These are phyloP conservation scores for Ophiosphaerella herpotricha DNA, from an alignment of 2,329 filamentous ascomycete genomes.

Conservation along the genomic window DNA sequence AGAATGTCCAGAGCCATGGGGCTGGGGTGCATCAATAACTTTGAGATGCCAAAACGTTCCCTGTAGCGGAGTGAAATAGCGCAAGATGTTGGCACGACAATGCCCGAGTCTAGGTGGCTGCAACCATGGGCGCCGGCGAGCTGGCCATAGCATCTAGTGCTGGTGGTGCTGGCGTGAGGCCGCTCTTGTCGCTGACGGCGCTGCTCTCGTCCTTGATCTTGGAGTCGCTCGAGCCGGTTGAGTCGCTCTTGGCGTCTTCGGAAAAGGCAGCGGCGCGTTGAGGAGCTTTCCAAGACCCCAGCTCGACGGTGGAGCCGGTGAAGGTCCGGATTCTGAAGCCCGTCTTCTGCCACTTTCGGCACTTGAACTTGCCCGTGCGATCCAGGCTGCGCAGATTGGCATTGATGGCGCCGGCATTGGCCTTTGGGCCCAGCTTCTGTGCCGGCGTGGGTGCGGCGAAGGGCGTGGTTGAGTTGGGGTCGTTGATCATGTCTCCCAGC, in stretches of 20 bases:
- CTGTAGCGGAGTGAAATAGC: not conserved
- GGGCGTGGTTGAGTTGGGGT: conserved; percentile 46
- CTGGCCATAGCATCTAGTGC: conserved; percentile 51
- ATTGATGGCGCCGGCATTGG: conserved; percentile 96
- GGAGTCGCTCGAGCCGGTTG: conserved; percentile 59
- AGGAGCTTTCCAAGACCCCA: conserved; percentile 83
- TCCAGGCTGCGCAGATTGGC: conserved; percentile 93
- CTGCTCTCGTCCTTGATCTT: conserved; percentile 64
- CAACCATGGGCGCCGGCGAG: conserved; percentile 55
- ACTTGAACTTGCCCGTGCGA: conserved; percentile 80
- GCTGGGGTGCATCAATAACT: no score
- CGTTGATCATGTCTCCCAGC: conserved; percentile 61
- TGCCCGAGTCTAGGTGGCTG: conserved; percentile 16
- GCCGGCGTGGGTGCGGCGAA: conserved; percentile 52
- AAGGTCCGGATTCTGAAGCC: conserved; percentile 88
- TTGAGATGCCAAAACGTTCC: not conserved
- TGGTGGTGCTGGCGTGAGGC: conserved; percentile 52
- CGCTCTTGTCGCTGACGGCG: conserved; percentile 65
- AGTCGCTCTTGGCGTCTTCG: conserved; percentile 64
- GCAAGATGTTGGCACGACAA: not conserved
- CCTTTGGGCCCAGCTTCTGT: conserved; percentile 93
- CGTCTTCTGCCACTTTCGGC: conserved; percentile 86
- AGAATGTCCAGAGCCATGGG: not conserved
- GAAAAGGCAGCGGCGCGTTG: conserved; percentile 60
- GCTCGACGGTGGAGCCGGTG: conserved; percentile 81